These are phyloP conservation scores for Neoascochyta sp. DNA, from an alignment of 2,329 filamentous ascomycete genomes.

Conservation along the genomic window DNA sequence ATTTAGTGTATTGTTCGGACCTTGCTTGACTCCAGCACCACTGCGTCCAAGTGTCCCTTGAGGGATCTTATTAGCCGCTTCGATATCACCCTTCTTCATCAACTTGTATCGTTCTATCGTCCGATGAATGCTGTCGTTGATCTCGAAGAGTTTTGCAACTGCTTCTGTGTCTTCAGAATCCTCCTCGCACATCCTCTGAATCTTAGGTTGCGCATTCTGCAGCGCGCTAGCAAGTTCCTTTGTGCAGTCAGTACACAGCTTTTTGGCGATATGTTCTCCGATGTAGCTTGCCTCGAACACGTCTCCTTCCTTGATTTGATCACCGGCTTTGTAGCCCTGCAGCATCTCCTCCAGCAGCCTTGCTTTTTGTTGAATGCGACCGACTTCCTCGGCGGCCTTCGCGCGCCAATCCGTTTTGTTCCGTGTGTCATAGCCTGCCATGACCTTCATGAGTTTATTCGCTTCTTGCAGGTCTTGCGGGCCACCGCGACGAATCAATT, in stretches of 20 bases:
- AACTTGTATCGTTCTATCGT: conserved; percentile 94
- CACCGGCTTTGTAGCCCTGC: conserved; percentile 75
- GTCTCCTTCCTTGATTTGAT: conserved; percentile 68
- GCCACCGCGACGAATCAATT: conserved; percentile 86
- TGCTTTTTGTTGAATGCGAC: conserved; percentile 93
- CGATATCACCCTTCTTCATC: conserved; percentile 90
- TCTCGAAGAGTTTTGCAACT: conserved; percentile 90
- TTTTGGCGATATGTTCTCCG: neutral
- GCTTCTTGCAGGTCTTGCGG: conserved; percentile 95
- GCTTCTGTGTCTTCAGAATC: conserved; percentile 96
- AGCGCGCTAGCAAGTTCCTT: conserved; percentile 84
- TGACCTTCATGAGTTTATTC: conserved; percentile 97
- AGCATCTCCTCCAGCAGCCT: conserved; percentile 88
- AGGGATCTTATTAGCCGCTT: conserved; percentile 77
- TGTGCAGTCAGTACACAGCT: conserved; percentile 14
- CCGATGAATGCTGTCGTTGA: conserved; percentile 97
- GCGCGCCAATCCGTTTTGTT: conserved; percentile 97
- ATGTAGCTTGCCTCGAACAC: conserved; percentile 62
- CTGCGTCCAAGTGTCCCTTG: conserved; percentile 71
- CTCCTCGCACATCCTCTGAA: conserved; percentile 99
- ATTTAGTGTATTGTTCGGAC: conserved; percentile 75
- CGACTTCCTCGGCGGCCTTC: conserved; percentile 93
- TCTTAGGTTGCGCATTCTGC: conserved; percentile 93
- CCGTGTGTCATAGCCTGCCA: conserved; percentile 94
- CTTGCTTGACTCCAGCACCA: conserved; percentile 60